phyloP scores from a whole-genome alignment of 225 moss, liverwort and hornwort genomes.

The Bryum argenteum region DNA sequence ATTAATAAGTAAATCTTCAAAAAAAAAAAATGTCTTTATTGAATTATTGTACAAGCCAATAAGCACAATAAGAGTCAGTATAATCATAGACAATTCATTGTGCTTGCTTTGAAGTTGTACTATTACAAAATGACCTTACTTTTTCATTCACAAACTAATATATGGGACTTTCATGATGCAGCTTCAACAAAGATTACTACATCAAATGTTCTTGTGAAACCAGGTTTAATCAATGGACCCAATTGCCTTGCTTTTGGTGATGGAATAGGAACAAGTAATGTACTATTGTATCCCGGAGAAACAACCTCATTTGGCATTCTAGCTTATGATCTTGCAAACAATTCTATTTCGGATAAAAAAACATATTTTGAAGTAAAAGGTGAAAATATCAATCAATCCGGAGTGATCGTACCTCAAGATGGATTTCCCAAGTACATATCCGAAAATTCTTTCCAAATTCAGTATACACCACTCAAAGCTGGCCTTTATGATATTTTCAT shows the following conservation, averaged over 20 bases:
- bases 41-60: too few species aligned
- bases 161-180: background rate
- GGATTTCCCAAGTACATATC: constrained; percentile 38
- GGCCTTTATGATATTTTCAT: constrained; percentile 47
- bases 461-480: constrained; percentile 44
- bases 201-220: constrained; percentile 28
- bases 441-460: constrained; percentile 37
- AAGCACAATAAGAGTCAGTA: too few species aligned
- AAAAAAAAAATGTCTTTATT: too few species aligned
- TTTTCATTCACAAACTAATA: too few species aligned
- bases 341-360: constrained; percentile 23
- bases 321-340: constrained; percentile 43
- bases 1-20: too few species aligned
- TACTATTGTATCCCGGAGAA: constrained; percentile 31
- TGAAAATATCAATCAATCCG: constrained; percentile 37
- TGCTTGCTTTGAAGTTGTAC: too few species aligned
- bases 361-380: constrained; percentile 51
- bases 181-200: constrained; percentile 11
- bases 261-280: constrained; percentile 49
- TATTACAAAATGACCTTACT: too few species aligned
- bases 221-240: constrained; percentile 37
- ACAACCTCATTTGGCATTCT: constrained; percentile 43
- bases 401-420: constrained; percentile 36
- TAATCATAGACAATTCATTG: too few species aligned
- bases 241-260: constrained; percentile 55